phyloP scores from a whole-genome alignment of 768 basidiomycete genomes.

The Suillus cothurnatus region DNA sequence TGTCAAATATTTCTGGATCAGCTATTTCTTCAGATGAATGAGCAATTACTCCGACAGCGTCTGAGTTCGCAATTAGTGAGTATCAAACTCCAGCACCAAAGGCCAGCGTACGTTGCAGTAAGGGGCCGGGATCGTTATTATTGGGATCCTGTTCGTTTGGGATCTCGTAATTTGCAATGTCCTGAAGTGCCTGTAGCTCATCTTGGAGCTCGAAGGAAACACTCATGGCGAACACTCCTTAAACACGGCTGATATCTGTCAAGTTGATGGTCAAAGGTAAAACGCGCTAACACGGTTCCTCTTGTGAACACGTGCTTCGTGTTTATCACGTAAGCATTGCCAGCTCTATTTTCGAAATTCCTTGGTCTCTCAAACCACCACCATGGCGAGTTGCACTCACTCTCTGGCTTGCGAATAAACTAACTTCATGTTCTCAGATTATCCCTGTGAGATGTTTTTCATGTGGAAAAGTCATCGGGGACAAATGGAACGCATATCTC shows the following conservation, averaged over 20 bases:
- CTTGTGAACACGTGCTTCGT: conserved; percentile 29
- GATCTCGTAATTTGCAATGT: conserved; percentile 64
- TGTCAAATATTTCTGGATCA: conserved; percentile 73
- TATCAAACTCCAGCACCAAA: not conserved
- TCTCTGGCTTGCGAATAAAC: not conserved
- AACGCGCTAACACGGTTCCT: conserved; percentile 15
- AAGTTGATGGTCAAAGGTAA: conserved; percentile 4
- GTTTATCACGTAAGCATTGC: conserved; percentile 17
- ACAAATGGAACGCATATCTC: conserved; percentile 92
- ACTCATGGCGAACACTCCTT: conserved; percentile 32
- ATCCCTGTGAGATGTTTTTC: conserved; percentile 96
- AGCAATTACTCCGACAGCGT: conserved; percentile 81
- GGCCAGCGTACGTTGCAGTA: conserved; percentile 58
- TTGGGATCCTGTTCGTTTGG: conserved; percentile 66
- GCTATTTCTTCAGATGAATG: conserved; percentile 72
- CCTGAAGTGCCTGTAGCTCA: conserved; percentile 66
- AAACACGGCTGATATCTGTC: conserved; percentile 9
- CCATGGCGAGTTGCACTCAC: conserved; percentile 25
- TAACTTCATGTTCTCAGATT: conserved; percentile 55
- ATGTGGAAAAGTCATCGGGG: conserved; percentile 95
- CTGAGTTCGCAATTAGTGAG: conserved; percentile 37
- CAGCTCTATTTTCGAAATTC: not conserved
- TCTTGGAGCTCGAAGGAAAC: conserved; percentile 75
- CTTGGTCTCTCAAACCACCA: conserved; percentile 12
- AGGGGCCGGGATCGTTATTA: conserved; percentile 51